These are phyloP conservation scores for Sporisorium graminicola DNA, from an alignment of 1,284 basidiomycete species.

Conservation along the genomic window DNA sequence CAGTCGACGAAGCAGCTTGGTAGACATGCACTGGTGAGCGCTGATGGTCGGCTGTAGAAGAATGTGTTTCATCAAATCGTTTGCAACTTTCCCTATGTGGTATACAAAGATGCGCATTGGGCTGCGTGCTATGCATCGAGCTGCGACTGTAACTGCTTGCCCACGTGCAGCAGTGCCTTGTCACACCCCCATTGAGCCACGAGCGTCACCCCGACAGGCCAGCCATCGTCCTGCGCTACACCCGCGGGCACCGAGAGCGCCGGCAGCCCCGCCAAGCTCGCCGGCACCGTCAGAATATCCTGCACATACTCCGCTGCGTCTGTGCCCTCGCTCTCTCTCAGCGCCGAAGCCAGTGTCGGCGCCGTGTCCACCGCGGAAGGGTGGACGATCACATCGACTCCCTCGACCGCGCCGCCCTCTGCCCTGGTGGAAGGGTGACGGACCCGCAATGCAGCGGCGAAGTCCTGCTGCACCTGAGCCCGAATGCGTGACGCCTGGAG, in stretches of 20 bases:
- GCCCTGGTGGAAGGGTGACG: conserved; percentile 68
- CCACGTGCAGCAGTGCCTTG: conserved; percentile 76
- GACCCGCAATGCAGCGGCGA: conserved; percentile 78
- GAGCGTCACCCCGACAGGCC: conserved; percentile 88
- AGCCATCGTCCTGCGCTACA: conserved; percentile 68
- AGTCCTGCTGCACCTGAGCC: conserved; percentile 79
- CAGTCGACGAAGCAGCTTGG: conserved; percentile 23
- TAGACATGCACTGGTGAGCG: conserved; percentile 27
- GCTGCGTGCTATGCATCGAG: conserved; percentile 6
- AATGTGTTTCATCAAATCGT: background rate
- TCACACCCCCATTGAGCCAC: conserved; percentile 93
- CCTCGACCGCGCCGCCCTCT: conserved; percentile 42
- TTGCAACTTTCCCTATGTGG: no score
- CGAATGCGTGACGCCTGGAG: conserved; percentile 89
- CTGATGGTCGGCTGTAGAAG: conserved; percentile 30
- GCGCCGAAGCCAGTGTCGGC: conserved; percentile 40
- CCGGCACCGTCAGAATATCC: conserved; percentile 91
- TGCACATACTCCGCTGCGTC: conserved; percentile 78
- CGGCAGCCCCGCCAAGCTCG: conserved; percentile 88
- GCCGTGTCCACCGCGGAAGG: conserved; percentile 71
- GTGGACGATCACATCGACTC: conserved; percentile 84
- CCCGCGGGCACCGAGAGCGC: conserved; percentile 81
- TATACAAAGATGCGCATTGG: no score
- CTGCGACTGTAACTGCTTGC: conserved; percentile 72
- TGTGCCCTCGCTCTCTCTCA: conserved; percentile 1